Evolutionary conservation across 2,329 filamentous ascomycete species (phyloP), one percentile per base, ranked within the genome.

Genomic region (Didymella pomorum): DNA sequence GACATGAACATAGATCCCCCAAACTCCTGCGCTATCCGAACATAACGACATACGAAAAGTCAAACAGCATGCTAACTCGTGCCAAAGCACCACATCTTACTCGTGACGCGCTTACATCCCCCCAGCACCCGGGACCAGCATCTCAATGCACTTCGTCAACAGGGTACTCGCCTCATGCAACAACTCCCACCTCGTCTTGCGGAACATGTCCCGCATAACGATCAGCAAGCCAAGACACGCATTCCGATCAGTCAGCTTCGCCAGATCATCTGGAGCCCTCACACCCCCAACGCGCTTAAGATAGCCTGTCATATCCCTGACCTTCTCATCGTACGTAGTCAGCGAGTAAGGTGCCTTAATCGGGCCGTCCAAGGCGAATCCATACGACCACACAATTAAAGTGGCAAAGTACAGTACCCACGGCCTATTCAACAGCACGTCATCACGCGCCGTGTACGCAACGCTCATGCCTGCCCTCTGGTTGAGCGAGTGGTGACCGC

Each of bases 351-450:
- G 79, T 4, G 77, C 78, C 7, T 83, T 80, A 56, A 91, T 86
- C 0, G 92, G 86, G 0, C 95, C 95, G 67, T 98, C 95, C 20
- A 96, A 81, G 0, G 94, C 93, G 73, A 88, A 97, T 2, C 93
- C 94, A 70, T 98, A 99, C 60, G 88, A 92, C 95, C 95, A 99
- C 1, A 98, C 91, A 21, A 97, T 92, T 14, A 99, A 83, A 0
- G 89, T 88, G 0, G 95, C 92, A 72, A 97, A 96, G 78, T 97
- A 99, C 50, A 98, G 82, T 11, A 97, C 93, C 94, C 95, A 99
- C 0, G 94, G 92, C 16, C 95, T 85, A 71, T 98, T 96, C 59
- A 98, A 84, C 1, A 97, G 83, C 52, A 93, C 90, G 69, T 99
- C 95, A 68, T 97, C 91, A 20, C 92, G 86, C 0, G 93, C 92